Evolutionary conservation across 306 rosid genomes (phyloP).

Genomic region (Herpetospermum pedunculosum): DNA sequence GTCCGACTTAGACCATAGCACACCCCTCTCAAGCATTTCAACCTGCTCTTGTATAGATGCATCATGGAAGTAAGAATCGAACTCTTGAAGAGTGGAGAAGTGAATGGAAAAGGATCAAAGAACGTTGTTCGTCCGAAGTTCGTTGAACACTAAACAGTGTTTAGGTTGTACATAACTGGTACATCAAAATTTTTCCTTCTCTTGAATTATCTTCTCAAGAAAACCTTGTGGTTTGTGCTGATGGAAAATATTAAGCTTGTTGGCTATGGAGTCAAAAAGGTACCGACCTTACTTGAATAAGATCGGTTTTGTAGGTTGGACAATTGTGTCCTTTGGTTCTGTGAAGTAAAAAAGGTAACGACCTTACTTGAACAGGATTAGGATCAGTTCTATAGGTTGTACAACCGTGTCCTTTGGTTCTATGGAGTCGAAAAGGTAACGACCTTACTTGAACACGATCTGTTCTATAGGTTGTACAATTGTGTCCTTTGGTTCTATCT

Average conservation of each 20-base stretch:
- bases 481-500: too few relatives aligned
- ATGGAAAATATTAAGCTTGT: not conserved
- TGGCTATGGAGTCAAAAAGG: not conserved
- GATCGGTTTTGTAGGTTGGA: not conserved
- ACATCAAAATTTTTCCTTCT: not conserved
- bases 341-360: not conserved
- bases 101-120: slow-evolving; percentile 14
- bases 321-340: not conserved
- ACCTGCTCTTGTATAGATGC: slow-evolving; percentile 33
- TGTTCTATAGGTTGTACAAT: too few relatives aligned
- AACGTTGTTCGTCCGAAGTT: slow-evolving; percentile 16
- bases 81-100: slow-evolving; percentile 30
- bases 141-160: slow-evolving; percentile 17
- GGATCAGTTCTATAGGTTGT: too few relatives aligned
- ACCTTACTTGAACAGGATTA: too few relatives aligned
- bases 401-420: not conserved
- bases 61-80: slow-evolving; percentile 24
- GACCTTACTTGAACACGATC: too few relatives aligned
- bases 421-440: too few relatives aligned
- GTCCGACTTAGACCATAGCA: not conserved
- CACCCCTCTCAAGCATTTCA: slow-evolving; percentile 4
- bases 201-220: not conserved
- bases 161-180: slow-evolving; percentile 8
- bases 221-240: slow-evolving; percentile 7
- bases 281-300: not conserved